A percentile compares a stretch with the other conserved stretches of the same genome.
These are phyloP conservation scores for Alternaria novae-zelandiae DNA, from an alignment of 2,329 filamentous ascomycete genomes.

Conservation along the genomic window DNA sequence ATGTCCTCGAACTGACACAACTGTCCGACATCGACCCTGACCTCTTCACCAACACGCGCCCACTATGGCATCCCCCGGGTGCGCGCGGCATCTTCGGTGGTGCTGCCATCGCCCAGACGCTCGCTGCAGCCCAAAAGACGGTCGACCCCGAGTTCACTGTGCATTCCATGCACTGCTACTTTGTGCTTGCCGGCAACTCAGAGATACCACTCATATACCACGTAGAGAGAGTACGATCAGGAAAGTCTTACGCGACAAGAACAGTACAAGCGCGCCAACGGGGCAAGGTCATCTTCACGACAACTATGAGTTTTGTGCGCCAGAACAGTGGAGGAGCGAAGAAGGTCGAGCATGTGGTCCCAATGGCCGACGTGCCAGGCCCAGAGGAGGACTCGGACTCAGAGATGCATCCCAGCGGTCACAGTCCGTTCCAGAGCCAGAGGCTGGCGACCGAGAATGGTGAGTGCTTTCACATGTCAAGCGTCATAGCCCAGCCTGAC, in stretches of 20 bases:
- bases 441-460: constrained; percentile 64
- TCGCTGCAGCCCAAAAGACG: constrained; percentile 86
- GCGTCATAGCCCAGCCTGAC: constrained; percentile 20
- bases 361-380: constrained; percentile 56
- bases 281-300: constrained; percentile 91
- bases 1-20: constrained; percentile 84
- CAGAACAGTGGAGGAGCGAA: constrained; percentile 65
- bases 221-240: constrained; percentile 91
- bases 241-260: constrained; percentile 85
- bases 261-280: constrained; percentile 95
- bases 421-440: constrained; percentile 65
- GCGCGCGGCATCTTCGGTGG: constrained; percentile 94
- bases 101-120: constrained; percentile 88
- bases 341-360: constrained; percentile 69
- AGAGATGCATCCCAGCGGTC: constrained; percentile 36
- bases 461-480: constrained; percentile 21
- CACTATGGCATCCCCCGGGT: constrained; percentile 88
- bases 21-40: constrained; percentile 78
- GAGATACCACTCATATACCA: constrained; percentile 91
- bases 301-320: constrained; percentile 85
- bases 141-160: constrained; percentile 80
- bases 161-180: constrained; percentile 99
- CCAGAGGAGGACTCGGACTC: constrained; percentile 51
- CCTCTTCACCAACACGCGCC: constrained; percentile 92
- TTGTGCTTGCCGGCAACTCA: constrained; percentile 86